Conservation (phyloP, 306 rosid species). For the Rosa rugosa region DNA sequence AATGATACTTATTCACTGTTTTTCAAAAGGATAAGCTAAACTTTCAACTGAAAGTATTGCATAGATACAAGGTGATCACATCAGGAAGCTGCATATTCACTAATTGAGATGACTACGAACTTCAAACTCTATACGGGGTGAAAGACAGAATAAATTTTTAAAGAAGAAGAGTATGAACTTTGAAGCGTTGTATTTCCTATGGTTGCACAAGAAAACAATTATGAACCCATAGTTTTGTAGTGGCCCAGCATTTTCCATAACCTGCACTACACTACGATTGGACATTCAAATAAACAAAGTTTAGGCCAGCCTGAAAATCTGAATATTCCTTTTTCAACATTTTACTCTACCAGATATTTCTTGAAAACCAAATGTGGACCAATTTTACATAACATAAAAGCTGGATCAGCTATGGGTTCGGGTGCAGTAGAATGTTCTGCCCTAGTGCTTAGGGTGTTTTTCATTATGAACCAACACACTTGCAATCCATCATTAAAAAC, state of each 20-base stretch:
- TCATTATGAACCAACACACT: constrained; percentile 5
- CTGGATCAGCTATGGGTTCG: not conserved
- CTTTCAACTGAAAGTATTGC: not conserved
- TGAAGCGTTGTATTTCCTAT: no score
- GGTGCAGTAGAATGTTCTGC: not conserved
- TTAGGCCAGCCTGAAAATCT: not conserved
- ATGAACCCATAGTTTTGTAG: no score
- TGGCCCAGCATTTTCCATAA: not conserved
- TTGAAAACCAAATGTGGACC: not conserved
- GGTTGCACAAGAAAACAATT: no score
- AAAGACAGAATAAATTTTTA: no score
- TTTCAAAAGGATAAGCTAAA: not conserved
- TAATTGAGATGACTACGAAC: not conserved
- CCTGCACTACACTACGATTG: not conserved
- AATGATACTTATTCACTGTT: not conserved
- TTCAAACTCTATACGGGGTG: no score
- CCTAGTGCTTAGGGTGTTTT: not conserved
- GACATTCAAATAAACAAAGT: not conserved
- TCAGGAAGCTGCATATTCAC: not conserved
- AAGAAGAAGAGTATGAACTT: no score
- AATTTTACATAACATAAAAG: not conserved
- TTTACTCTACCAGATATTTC: not conserved
- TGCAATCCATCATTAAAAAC: not conserved
- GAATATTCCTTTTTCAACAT: not conserved
- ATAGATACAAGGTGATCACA: not conserved